A percentile compares a stretch with the other conserved stretches of the same genome.
Evolutionary conservation across 331 rosid species (phyloP).

Genomic region (Malus hybrid): DNA sequence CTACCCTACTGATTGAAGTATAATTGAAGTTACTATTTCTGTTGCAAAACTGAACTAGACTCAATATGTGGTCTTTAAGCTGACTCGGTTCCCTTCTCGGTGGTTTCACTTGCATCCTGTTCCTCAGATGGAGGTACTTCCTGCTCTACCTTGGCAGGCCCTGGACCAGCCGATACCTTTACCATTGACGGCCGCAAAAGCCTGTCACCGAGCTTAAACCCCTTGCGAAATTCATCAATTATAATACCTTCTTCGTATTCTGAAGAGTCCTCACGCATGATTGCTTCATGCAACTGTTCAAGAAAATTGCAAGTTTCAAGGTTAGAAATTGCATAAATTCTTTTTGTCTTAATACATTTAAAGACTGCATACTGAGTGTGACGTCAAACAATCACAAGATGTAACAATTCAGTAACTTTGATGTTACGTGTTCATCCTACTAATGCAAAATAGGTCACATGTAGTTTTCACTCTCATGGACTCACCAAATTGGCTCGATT

Average conservation of each 20-base stretch:
- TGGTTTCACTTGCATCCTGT: constrained; percentile 29
- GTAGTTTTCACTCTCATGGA: constrained; percentile 13
- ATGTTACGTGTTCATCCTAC: background rate
- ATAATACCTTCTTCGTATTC: constrained; percentile 76
- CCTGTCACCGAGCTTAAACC: constrained; percentile 79
- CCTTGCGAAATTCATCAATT: constrained; percentile 74
- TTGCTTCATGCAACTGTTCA: constrained; percentile 89
- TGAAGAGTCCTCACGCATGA: constrained; percentile 80
- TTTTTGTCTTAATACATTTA: background rate
- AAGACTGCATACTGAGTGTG: background rate
- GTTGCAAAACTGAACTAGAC: constrained; percentile 25
- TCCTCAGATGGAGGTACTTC: constrained; percentile 37
- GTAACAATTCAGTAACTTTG: background rate
- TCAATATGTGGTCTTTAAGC: constrained; percentile 22
- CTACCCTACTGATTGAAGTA: background rate
- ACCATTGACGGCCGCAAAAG: constrained; percentile 95
- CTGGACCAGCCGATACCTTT: constrained; percentile 98
- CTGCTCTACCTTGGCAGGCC: constrained; percentile 60
- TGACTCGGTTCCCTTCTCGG: constrained; percentile 31
- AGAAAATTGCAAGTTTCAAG: constrained; percentile 12
- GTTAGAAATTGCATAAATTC: constrained; percentile 13
- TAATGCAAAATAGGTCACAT: background rate
- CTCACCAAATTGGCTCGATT: constrained; percentile 77
- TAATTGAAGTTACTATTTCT: background rate
- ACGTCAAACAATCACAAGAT: background rate